phyloP scores from a whole-genome alignment of 2,329 filamentous ascomycete species.

The Apiospora malaysiana region DNA sequence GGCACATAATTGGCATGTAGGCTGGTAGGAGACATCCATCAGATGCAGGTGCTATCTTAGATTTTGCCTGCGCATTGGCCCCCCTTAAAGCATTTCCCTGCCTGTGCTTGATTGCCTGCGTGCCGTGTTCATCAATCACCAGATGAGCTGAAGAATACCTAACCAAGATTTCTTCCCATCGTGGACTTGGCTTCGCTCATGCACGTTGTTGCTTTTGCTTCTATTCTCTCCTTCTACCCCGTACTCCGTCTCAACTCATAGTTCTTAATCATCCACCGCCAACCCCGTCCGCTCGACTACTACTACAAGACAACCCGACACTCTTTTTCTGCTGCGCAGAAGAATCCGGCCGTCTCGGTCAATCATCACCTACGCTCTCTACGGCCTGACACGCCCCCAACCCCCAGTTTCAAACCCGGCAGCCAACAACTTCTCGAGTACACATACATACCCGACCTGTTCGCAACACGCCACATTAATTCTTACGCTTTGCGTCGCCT shows the following conservation, averaged over 20 bases:
- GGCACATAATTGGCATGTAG: neutral
- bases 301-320: neutral
- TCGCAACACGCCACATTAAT: neutral
- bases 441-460: neutral
- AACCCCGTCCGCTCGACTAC: neutral
- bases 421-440: slow-evolving; percentile 1
- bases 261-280: slow-evolving; percentile 12
- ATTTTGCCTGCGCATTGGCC: slow-evolving; percentile 9
- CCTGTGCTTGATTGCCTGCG: slow-evolving; percentile 1
- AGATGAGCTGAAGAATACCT: slow-evolving; percentile 12
- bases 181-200: slow-evolving; percentile 19
- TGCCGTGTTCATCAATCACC: slow-evolving; percentile 4
- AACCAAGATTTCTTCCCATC: slow-evolving; percentile 11
- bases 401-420: neutral
- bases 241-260: neutral
- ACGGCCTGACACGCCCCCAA: slow-evolving; percentile 12
- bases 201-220: slow-evolving; percentile 12
- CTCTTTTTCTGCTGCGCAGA: slow-evolving; percentile 16
- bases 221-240: slow-evolving; percentile 9
- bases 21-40: neutral
- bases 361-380: neutral
- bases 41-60: neutral
- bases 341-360: neutral
- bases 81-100: neutral
- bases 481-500: neutral